Conservation (phyloP, 2,329 filamentous ascomycete genomes). For the Aspergillus sojae region DNA sequence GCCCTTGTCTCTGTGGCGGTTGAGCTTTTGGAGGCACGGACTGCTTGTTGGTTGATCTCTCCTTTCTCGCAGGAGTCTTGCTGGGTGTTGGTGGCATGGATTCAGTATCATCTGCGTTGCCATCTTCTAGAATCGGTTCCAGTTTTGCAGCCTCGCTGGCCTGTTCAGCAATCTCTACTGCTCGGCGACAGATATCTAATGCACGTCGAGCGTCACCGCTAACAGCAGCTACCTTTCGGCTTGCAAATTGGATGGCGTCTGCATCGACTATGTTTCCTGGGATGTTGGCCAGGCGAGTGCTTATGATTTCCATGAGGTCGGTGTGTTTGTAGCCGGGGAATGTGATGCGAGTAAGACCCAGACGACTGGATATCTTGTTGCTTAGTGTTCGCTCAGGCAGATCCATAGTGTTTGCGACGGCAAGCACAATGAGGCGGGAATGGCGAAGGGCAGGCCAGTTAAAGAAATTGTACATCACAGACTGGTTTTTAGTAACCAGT, state of each 20-base stretch:
- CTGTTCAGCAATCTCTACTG: slow-evolving; percentile 90
- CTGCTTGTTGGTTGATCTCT: slow-evolving; percentile 22
- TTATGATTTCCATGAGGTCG: slow-evolving; percentile 95
- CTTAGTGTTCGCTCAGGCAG: slow-evolving; percentile 91
- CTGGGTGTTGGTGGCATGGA: slow-evolving; percentile 48
- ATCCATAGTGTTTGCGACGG: slow-evolving; percentile 99
- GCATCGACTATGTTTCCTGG: slow-evolving; percentile 86
- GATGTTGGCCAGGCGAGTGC: slow-evolving; percentile 87
- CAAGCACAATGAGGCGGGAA: slow-evolving; percentile 90
- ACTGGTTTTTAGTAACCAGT: slow-evolving; percentile 95
- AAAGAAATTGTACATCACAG: slow-evolving; percentile 99
- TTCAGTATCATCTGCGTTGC: slow-evolving; percentile 34
- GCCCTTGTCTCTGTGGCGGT: slow-evolving; percentile 34
- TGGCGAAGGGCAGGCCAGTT: slow-evolving; percentile 95
- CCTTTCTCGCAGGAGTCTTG: slow-evolving; percentile 40
- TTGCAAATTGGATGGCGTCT: slow-evolving; percentile 94
- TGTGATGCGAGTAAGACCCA: slow-evolving; percentile 89
- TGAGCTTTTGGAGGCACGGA: slow-evolving; percentile 6
- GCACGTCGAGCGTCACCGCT: slow-evolving; percentile 91
- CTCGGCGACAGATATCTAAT: slow-evolving; percentile 90
- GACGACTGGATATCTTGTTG: slow-evolving; percentile 95
- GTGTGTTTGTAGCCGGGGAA: slow-evolving; percentile 97
- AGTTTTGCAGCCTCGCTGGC: slow-evolving; percentile 53
- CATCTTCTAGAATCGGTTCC: slow-evolving; percentile 17
- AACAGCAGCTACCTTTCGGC: slow-evolving; percentile 93